A percentile compares a stretch with the other conserved stretches of the same genome.
phyloP scores from a whole-genome alignment of 805 yeast species.

The Lipomyces japonicus region DNA sequence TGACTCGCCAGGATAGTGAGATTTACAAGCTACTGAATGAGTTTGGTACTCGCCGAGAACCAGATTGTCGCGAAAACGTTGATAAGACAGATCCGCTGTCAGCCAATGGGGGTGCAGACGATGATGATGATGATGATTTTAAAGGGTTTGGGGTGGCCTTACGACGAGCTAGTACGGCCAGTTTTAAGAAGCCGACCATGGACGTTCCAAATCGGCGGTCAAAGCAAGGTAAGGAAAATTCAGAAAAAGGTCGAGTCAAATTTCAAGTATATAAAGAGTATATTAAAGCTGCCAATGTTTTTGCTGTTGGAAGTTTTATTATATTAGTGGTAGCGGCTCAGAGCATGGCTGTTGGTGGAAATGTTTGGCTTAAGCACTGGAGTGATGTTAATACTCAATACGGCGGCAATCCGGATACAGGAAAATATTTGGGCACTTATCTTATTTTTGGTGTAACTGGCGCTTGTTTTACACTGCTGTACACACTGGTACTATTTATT shows the following conservation, averaged over 20 bases:
- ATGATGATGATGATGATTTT: constrained; percentile 6
- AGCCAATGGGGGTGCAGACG: constrained; percentile 3
- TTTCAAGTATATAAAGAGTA: constrained; percentile 80
- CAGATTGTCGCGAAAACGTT: constrained; percentile 1
- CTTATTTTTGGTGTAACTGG: constrained; percentile 65
- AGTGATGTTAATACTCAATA: constrained; percentile 71
- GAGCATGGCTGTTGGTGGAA: constrained; percentile 41
- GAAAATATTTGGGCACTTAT: constrained; percentile 69
- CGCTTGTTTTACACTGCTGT: constrained; percentile 55
- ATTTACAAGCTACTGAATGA: constrained; percentile 24
- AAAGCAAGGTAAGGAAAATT: constrained; percentile 55
- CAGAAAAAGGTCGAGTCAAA: constrained; percentile 90
- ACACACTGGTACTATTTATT: constrained; percentile 67
- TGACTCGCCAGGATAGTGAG: constrained; percentile 15
- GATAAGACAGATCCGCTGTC: constrained; percentile 13
- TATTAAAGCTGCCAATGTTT: constrained; percentile 79
- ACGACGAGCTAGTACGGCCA: constrained; percentile 63
- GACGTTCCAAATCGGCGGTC: constrained; percentile 25
- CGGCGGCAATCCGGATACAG: constrained; percentile 67
- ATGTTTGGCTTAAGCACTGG: constrained; percentile 94
- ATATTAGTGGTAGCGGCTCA: constrained; percentile 41
- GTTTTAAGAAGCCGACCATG: constrained; percentile 43
- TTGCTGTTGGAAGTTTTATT: constrained; percentile 57
- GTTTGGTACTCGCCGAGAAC: constrained; percentile 16
- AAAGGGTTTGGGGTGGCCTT: constrained; percentile 33